Base-by-base conservation (phyloP, 768 basidiomycete species). In the Phylloporus scabripes region DNA sequence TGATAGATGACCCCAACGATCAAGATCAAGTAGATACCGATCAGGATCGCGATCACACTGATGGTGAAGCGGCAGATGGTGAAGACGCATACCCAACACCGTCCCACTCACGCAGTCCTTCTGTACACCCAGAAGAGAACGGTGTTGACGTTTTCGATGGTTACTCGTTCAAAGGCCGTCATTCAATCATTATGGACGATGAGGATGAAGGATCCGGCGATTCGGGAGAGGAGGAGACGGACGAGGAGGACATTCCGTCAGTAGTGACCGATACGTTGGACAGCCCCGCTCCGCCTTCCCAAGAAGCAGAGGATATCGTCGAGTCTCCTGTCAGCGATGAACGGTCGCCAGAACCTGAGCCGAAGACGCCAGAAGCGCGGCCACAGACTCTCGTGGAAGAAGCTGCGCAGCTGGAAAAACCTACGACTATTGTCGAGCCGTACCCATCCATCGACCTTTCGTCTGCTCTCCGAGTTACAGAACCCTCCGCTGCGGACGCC, bases 101-200 rank as follows among this genome's bases (percentile, higher is more conserved):
- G 0, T 86, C 83, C 5, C 85, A 87, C 60, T 86, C 86, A 7
- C 81, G 87, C 39, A 87, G 85, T 53, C 85, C 86, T 5, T 87
- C 85, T 9, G 76, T 83, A 9, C 78, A 75, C 17, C 65, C 70
- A 2, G 66, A 59, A 11, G 81, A 85, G 21, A 69, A 63, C 21
- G 21, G 32, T 21, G 72, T 81, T 15, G 91, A 93, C 65, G 82
- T 94, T 26, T 96, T 94, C 61, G 92, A 93, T 66, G 92, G 92
- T 4, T 96, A 96, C 69, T 91, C 88, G 40, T 96, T 90, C 77
- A 91, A 90, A 67, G 92, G 89, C 9, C 75, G 87, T 15, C 76
- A 89, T 68, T 91, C 89, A 2, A 76, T 92, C 51, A 70, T 91
- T 45, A 68, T 91, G 39, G 88, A 86, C 55, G 83, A 81, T 17